Base-by-base conservation (phyloP, 441 rosid genomes). In the Capsella rubella region DNA sequence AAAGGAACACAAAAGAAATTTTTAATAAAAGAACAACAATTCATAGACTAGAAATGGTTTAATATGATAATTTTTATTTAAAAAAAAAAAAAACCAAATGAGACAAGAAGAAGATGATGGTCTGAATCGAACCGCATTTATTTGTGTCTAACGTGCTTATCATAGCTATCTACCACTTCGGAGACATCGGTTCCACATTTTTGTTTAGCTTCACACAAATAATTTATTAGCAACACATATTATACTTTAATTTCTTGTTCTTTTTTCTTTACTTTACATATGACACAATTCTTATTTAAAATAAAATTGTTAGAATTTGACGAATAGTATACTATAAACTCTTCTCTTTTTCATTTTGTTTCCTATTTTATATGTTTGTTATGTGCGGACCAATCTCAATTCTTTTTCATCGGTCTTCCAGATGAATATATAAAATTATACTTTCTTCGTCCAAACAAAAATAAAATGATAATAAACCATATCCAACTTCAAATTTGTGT, bases 51-150 rank as follows among this genome's bases (percentile, higher is more conserved):
- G 21, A 43, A 52, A 55, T 54, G 57, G 52, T 57, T 45, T 45
- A 45, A 45, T 40, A 37, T 9, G 40, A 9, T 37, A 40, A 40
- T 1, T 1, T 11, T 3, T 4, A 12, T 11, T 12, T 11, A 12
- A 4, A 12, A 42, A 42, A 42, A 42, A 16, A 16, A 16, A 16
- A n/a, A n/a, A n/a, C n/a, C 46, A 6, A 74, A 67, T 60, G 27
- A 34, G 68, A 59, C 68, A 67, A 67, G 50, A 52, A 18, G 67
- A 67, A 81, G 81, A 78, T 85, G 78, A 84, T 81, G 86, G 81
- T 81, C 87, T 80, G 93, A 88, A 71, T 89, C 78, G 75, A 90
- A 89, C 77, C 68, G 92, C 96, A 89, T 79, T 52, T 76, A 9
- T 62, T 67, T 86, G 85, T 85, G 85, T 85, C 65, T 46, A 53